Evolutionary conservation across 129 eudicot species (phyloP), one percentile per base, ranked within the genome.

Genomic region (Tagetes patula): DNA sequence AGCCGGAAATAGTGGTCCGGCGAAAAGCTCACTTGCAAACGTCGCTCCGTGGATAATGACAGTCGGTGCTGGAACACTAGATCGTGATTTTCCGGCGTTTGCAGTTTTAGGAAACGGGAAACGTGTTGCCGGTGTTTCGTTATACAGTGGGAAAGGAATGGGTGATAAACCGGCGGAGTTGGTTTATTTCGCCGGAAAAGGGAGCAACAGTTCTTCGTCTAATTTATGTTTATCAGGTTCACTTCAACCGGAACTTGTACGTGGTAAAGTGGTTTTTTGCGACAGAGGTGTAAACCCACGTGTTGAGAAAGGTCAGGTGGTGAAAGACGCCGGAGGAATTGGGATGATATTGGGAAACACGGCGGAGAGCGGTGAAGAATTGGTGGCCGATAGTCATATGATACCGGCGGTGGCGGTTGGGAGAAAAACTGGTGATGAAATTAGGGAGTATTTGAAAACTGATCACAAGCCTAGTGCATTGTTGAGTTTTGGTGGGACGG

Each of bases 1-100:
- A 0, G 98, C 96, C 0, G 98, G 98, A 0, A 90, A 94, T 42
- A 81, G 91, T 65, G 98, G 98, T 48, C 98, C 96, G 12, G n/a
- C 75, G 1, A 77, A 74, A 56, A 67, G 76, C 0, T 80, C 96
- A 0, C 65, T 94, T 0, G 90, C 96, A 2, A 89, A 90, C 74
- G 84, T 81, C n/a, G 96, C 96, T 3, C 96, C 96, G 3, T 94
- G 98, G 98, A 90, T 90, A 2, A 87, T 88, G 96, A 88, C 96
- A 0, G 96, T 94, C 12, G 98, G 96, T 0, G 96, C 98, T 0
- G 96, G 98, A 0, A 94, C 96, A 0, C 45, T 94, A 0, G 98
- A 94, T 66, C 77, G 98, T 12, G 96, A 90, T 76, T 94, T 94
- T 12, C 96, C 97, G 2, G 98, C 96, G 1, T 85, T 5, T 58